phyloP scores from a whole-genome alignment of 2,329 filamentous ascomycete genomes.

The Hyphodiscus sp. region DNA sequence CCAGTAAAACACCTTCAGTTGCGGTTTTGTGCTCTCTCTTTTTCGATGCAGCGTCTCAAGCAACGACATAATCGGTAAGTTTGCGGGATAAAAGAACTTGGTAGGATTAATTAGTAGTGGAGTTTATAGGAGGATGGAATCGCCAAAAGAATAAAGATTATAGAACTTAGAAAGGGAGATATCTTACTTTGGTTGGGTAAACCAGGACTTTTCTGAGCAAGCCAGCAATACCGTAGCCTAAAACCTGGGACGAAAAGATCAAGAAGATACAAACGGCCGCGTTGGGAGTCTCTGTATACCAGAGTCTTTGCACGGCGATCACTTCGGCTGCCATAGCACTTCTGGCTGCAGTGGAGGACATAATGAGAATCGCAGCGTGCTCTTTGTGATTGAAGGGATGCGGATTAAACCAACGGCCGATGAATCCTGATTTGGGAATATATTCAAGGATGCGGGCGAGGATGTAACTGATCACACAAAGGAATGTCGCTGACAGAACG shows the following conservation, averaged over 20 bases:
- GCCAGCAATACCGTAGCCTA: conserved; percentile 57
- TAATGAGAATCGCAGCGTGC: conserved; percentile 59
- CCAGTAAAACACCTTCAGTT: conserved; percentile 2
- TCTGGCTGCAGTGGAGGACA: conserved; percentile 47
- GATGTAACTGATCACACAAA: conserved; percentile 37
- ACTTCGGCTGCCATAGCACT: conserved; percentile 68
- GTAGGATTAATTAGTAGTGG: too few species aligned
- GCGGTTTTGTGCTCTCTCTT: background rate
- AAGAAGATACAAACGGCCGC: conserved; percentile 54
- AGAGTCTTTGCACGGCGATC: conserved; percentile 62
- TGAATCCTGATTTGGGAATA: conserved; percentile 28
- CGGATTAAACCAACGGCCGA: conserved; percentile 52
- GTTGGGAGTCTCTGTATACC: conserved; percentile 64
- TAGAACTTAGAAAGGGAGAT: too few species aligned
- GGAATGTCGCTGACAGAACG: conserved; percentile 35
- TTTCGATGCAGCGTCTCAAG: background rate
- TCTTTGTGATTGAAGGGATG: conserved; percentile 65
- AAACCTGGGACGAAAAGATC: conserved; percentile 53
- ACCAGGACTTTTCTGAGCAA: conserved; percentile 52
- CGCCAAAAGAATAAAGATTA: too few species aligned
- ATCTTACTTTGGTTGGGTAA: conserved; percentile 22
- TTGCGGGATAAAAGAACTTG: background rate
- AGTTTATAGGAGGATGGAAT: too few species aligned
- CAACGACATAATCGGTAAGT: background rate
- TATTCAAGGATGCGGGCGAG: conserved; percentile 34